Evolutionary conservation across 2,329 filamentous ascomycete species (phyloP).

Genomic region (Fusarium mundagurra): DNA sequence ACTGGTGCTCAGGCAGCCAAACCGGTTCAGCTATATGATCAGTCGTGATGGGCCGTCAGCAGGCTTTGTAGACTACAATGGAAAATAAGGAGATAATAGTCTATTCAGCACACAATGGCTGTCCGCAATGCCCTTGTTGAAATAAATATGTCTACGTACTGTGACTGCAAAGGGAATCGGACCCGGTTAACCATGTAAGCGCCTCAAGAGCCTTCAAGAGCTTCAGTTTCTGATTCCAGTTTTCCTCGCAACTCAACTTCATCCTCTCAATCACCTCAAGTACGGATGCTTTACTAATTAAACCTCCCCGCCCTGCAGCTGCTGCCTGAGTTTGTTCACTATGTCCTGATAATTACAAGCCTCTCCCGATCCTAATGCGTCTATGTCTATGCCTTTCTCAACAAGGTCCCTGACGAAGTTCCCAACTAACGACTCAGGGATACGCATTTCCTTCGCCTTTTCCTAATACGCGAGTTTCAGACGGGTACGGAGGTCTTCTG

Average conservation of each 20-base stretch:
- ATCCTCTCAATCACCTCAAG: not conserved
- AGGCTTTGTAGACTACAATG: slow-evolving; percentile 58
- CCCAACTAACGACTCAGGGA: too few relatives aligned
- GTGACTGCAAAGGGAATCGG: not conserved
- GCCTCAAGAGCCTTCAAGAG: not conserved
- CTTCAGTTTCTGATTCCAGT: not conserved
- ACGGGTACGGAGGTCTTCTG: too few relatives aligned
- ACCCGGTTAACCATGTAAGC: not conserved
- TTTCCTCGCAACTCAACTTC: not conserved
- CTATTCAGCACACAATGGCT: too few relatives aligned
- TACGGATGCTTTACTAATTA: too few relatives aligned
- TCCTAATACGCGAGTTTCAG: too few relatives aligned
- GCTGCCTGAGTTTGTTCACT: fast-evolving
- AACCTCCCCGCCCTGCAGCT: not conserved
- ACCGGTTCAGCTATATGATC: slow-evolving; percentile 56
- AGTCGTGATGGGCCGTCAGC: slow-evolving; percentile 57
- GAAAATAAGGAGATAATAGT: not conserved
- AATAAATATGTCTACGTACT: not conserved
- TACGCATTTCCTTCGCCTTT: too few relatives aligned
- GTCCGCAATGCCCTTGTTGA: not conserved
- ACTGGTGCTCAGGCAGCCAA: slow-evolving; percentile 53
- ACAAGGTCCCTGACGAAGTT: too few relatives aligned
- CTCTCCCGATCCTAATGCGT: too few relatives aligned
- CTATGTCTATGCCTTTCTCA: too few relatives aligned
- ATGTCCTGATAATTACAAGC: not conserved